Evolutionary conservation across 306 rosid species (phyloP), one percentile per base, ranked within the genome.

Genomic region (Notholithocarpus densiflorus): DNA sequence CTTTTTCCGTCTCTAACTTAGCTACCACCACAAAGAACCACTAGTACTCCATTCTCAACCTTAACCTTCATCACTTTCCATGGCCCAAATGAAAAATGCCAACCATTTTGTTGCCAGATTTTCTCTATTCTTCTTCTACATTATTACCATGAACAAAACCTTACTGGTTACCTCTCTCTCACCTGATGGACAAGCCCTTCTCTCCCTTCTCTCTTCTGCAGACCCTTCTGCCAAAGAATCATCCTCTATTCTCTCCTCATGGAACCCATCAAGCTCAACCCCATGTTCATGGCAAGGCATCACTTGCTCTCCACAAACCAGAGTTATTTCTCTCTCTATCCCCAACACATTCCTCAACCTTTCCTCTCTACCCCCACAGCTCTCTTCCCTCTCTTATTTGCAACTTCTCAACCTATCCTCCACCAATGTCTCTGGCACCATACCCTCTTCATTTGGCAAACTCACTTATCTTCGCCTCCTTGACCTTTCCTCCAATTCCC

Each of bases 281-380:
- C 99, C 99, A 4, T 96, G 99, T 87, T 88, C 96, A 73, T 96
- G 99, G 99, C 80, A 82, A 29, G 99, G 98, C 18, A 78, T 96
- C 32, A 86, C 94, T 26, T 96, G 99, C 72, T 92, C 97, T 17
- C 93, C 98, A 20, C 97, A 91, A 77, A 84, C 84, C 72, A 90
- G 97, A 86, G 98, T 96, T 32, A 96, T 91, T 75, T 93, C 97
- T 1, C 84, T 93, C 24, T 89, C 92, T 77, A 86, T 96, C 6
- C 98, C 98, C 8, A 89, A 93, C 56, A 81, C 86, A 69, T 93
- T 91, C 71, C 93, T 93, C 53, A 93, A 96, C 70, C 87, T 96
- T 43, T 89, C 99, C 12, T 87, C 82, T 76, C 53, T 96, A 15
- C 97, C 98, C 55, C 77, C 91, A 19, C 90, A 82, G 79, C 91